phyloP scores from a whole-genome alignment of 805 yeast genomes.

The Spathaspora hagerdaliae region DNA sequence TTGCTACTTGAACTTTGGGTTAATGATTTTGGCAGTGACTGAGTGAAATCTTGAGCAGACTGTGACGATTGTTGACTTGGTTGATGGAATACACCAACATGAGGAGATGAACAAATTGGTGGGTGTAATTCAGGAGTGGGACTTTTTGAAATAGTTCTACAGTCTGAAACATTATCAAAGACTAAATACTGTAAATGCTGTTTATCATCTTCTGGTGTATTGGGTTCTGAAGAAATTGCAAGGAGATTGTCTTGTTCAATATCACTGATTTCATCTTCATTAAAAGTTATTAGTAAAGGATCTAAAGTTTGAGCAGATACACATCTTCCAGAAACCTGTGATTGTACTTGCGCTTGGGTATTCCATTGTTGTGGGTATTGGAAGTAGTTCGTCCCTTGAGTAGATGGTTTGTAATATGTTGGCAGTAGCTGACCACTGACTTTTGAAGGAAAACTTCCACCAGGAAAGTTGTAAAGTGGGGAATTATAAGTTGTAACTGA shows the following conservation, averaged over 20 bases:
- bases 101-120: not conserved
- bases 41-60: too few relatives aligned
- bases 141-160: not conserved
- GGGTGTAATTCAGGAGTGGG: not conserved
- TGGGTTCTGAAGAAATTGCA: not conserved
- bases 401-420: not conserved
- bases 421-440: not conserved
- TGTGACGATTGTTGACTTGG: not conserved
- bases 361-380: not conserved
- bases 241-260: slow-evolving; percentile 1
- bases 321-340: not conserved
- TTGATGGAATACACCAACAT: not conserved
- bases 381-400: not conserved
- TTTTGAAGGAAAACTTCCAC: not conserved
- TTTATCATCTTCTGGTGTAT: not conserved
- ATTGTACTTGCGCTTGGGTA: not conserved
- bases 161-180: not conserved
- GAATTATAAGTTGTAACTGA: not conserved
- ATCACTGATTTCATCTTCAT: slow-evolving; percentile 3
- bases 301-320: not conserved
- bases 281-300: slow-evolving; percentile 1
- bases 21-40: too few relatives aligned
- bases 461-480: not conserved
- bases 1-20: not conserved
- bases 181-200: not conserved